A percentile compares a stretch with the other conserved stretches of the same genome.
These are phyloP conservation scores for Bipolaris bicolor DNA, from an alignment of 2,329 filamentous ascomycete species.

Conservation along the genomic window DNA sequence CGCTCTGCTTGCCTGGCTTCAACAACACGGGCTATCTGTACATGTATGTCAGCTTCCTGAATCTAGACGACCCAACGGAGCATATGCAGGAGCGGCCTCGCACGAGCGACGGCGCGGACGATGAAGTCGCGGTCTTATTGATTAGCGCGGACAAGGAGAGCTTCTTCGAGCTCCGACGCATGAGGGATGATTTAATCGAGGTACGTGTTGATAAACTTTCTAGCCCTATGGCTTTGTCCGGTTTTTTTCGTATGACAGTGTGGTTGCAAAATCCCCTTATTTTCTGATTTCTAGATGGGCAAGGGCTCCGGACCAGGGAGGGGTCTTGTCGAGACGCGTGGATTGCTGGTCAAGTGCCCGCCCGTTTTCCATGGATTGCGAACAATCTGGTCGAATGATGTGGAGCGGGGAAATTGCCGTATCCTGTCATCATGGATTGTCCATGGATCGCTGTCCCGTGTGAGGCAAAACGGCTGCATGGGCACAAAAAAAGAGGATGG, in stretches of 20 bases:
- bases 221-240: background rate
- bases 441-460: background rate
- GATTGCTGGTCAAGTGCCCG: constrained; percentile 4
- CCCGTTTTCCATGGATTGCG: background rate
- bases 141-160: constrained; percentile 93
- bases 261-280: constrained; percentile 26
- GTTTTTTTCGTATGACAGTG: constrained; percentile 1
- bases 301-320: background rate
- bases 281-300: constrained; percentile 10
- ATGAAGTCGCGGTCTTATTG: constrained; percentile 85
- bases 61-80: constrained; percentile 59
- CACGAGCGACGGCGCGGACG: constrained; percentile 57
- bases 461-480: constrained; percentile 3
- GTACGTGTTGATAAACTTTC: constrained; percentile 45
- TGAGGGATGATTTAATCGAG: constrained; percentile 66
- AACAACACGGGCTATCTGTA: constrained; percentile 97
- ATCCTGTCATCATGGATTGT: constrained; percentile 3
- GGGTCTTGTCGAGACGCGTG: constrained; percentile 1
- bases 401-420: constrained; percentile 13
- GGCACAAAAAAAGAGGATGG: background rate
- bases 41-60: constrained; percentile 98
- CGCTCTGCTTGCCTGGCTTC: constrained; percentile 92
- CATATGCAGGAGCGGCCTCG: constrained; percentile 50
- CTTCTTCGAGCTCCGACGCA: constrained; percentile 85
- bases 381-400: constrained; percentile 7